Base-by-base conservation (phyloP, 2,329 filamentous ascomycete genomes). In the Dryadomyces quercivorus region DNA sequence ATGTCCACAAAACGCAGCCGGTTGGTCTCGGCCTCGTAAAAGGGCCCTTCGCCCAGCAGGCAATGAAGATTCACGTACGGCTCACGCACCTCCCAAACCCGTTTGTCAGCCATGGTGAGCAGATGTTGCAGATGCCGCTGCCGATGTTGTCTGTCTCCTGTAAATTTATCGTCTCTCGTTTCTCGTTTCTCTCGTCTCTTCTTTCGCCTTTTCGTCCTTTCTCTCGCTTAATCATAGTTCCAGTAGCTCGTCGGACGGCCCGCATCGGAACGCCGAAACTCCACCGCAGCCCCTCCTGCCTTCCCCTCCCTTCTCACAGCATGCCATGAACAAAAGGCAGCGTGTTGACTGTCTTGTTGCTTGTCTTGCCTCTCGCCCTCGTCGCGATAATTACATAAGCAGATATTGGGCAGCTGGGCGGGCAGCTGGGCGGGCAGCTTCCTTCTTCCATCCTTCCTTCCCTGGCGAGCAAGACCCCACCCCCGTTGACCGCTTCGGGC, bases 1-100 rank as follows among this genome's bases (percentile, higher is more conserved):
- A 95, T 91, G 69, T 96, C 91, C 58, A 91, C 81, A 66, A 89
- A 90, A 59, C 87, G 85, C 56, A 92, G 71, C 49, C 73, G 76
- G 66, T 86, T 77, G 51, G 77, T 81, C 21, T 70, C 71, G 56
- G 76, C 72, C 66, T 90, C 85, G 71, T 82, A 88, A 70, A 82
- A 88, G 1, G 86, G 86, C 0, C 79, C 87, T 68, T 92, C 87
- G 59, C 84, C 85, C 34, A 91, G 76, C 15, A 71, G 73, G 70
- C 85, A 88, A 60, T 80, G 75, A 54, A 80, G 69, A 60, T 82
- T 72, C 58, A 91, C 74, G 69, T 77, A 81, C 7, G 77, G 76
- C 67, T 74, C 65, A 47, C 65, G 70, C 58, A 75, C 72, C 54
- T 69, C 70, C 78, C 77, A 81, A 57, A 70, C 67, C 59, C 79